Percentiles rank a stretch among this genome's conserved stretches.
phyloP scores from a whole-genome alignment of 2,329 filamentous ascomycete species.

The Colletotrichum sidae region DNA sequence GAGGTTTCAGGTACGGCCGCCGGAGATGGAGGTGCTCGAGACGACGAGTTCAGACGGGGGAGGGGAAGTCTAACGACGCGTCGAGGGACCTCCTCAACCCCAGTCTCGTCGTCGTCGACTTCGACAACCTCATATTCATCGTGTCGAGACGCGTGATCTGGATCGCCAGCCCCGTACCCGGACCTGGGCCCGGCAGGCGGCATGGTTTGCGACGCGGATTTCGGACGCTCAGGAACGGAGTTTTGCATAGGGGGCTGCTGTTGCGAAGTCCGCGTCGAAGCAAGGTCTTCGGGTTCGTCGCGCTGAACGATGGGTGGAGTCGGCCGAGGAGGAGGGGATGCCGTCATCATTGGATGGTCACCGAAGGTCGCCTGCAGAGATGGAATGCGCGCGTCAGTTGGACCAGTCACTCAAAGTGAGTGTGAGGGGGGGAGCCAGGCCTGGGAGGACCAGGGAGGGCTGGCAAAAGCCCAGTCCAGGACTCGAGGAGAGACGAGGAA shows the following conservation, averaged over 20 bases:
- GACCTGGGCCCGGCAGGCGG: constrained; percentile 13
- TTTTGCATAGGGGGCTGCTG: constrained; percentile 19
- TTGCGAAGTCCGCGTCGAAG: constrained; percentile 13
- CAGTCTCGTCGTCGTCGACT: constrained; percentile 25
- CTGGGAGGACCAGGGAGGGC: neutral
- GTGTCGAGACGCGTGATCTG: constrained; percentile 23
- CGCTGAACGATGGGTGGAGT: constrained; percentile 31
- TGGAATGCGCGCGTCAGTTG: constrained; percentile 25
- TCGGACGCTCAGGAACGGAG: constrained; percentile 16
- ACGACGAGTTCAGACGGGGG: constrained; percentile 38
- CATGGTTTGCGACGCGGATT: constrained; percentile 30
- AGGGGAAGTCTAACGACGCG: constrained; percentile 22
- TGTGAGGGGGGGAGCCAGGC: constrained; percentile 9
- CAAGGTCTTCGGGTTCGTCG: constrained; percentile 25
- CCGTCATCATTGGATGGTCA: constrained; percentile 31
- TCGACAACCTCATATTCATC: constrained; percentile 38
- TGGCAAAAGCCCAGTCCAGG: neutral
- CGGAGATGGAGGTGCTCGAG: constrained; percentile 30
- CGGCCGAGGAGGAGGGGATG: constrained; percentile 31
- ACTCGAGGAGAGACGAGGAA: constrained; percentile 12
- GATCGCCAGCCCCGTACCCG: constrained; percentile 22
- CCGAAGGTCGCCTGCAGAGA: constrained; percentile 12
- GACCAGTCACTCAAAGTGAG: constrained; percentile 12
- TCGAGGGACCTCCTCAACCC: constrained; percentile 28
- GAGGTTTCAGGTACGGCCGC: constrained; percentile 21